These are phyloP conservation scores for Neurospora sp. DNA, from an alignment of 2,329 filamentous ascomycete genomes.

Conservation along the genomic window DNA sequence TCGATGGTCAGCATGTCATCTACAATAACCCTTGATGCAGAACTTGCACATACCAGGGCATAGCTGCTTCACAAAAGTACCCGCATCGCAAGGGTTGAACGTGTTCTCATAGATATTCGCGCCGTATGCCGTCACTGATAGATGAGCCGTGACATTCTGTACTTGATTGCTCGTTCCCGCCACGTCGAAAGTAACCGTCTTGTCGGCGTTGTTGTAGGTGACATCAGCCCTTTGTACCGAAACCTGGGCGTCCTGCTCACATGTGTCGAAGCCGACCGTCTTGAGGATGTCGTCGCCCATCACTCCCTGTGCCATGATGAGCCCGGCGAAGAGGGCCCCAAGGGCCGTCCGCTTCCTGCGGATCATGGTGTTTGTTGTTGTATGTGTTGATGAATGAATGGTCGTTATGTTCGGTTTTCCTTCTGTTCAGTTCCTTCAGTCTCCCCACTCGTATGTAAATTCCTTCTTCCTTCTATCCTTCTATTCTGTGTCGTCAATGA, in stretches of 20 bases:
- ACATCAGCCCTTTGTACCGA: constrained; percentile 67
- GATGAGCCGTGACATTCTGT: constrained; percentile 70
- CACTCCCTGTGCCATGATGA: constrained; percentile 28
- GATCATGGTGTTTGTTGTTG: background rate
- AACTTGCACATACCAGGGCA: constrained; percentile 59
- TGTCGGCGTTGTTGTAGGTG: constrained; percentile 65
- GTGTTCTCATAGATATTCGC: constrained; percentile 64
- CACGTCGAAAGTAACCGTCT: constrained; percentile 71
- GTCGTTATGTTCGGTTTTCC: background rate
- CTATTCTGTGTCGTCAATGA: background rate
- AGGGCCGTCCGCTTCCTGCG: constrained; percentile 1
- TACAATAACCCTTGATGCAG: background rate
- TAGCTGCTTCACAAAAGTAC: constrained; percentile 59
- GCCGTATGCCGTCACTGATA: constrained; percentile 79
- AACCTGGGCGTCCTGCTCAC: constrained; percentile 58
- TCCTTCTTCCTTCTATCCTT: background rate
- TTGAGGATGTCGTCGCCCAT: constrained; percentile 63
- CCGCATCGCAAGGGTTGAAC: constrained; percentile 72
- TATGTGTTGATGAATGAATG: background rate
- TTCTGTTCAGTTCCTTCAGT: background rate
- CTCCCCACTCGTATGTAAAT: background rate
- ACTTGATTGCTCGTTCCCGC: constrained; percentile 61
- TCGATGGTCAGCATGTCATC: constrained; percentile 1
- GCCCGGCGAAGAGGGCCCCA: constrained; percentile 12
- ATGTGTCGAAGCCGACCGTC: constrained; percentile 73